Evolutionary conservation across 1,139 yeast genomes (phyloP).

Genomic region (Yamadazyma mexicana): DNA sequence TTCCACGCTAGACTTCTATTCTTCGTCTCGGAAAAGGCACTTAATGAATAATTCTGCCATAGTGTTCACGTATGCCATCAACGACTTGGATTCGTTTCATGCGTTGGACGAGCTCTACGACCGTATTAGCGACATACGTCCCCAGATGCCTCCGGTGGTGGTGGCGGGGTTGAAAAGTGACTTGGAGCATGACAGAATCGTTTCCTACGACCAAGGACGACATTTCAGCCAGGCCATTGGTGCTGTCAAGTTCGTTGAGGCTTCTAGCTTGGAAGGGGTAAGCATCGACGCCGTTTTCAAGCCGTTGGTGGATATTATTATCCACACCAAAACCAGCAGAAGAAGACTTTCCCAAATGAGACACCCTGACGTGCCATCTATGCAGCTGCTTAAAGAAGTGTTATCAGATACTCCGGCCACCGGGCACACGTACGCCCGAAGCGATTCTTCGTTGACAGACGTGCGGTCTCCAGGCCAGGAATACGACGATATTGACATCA

Average conservation of each 20-base stretch:
- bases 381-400: constrained; percentile 1
- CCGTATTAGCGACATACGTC: constrained; percentile 19
- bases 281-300: constrained; percentile 30
- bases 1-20: constrained; percentile 26
- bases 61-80: constrained; percentile 33
- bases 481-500: constrained; percentile 7
- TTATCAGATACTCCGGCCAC: not conserved
- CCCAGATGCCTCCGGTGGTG: constrained; percentile 27
- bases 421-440: no score
- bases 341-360: constrained; percentile 1
- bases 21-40: constrained; percentile 27
- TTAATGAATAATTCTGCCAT: constrained; percentile 31
- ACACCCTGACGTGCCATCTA: not conserved
- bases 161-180: constrained; percentile 38
- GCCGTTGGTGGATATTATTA: constrained; percentile 21
- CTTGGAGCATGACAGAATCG: constrained; percentile 24
- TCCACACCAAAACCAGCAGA: constrained; percentile 6
- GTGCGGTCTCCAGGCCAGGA: no score
- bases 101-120: constrained; percentile 29
- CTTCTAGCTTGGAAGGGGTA: constrained; percentile 24
- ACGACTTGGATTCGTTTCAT: constrained; percentile 26
- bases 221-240: constrained; percentile 26
- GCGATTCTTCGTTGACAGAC: no score
- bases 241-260: constrained; percentile 32
- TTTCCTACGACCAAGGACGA: constrained; percentile 28